Evolutionary conservation across 352 stramenopile genomes (phyloP), one percentile per base, ranked within the genome.

Genomic region (Phytophthora palmivora): DNA sequence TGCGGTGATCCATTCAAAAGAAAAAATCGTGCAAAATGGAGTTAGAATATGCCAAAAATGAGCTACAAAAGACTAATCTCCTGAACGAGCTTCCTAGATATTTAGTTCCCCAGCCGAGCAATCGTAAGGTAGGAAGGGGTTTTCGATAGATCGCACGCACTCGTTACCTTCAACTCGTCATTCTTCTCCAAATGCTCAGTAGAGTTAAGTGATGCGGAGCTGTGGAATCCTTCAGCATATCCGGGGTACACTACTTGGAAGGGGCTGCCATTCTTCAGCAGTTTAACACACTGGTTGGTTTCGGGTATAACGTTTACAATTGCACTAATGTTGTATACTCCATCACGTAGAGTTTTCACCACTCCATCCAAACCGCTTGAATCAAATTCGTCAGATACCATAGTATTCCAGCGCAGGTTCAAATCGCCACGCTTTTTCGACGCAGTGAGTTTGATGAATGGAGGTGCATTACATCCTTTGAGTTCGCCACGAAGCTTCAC

Each of bases 281-380:
- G 37, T 16, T 43, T 4, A 3, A 34, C 10, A 14, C 11, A 14
- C 7, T 14, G 7, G 30, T 34, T 34, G 30, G 6, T 9, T 7
- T 2, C 30, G 30, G 30, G 3, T 7, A 7, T 2, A 4, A 7
- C 7, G 16, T 6, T 43, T 9, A 55, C 32, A 22, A 30, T 34
- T 33, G 5, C 47, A 4, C 14, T 12, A 9, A 55, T 14, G 32
- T 19, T 44, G 47, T 55, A 55, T 22, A 55, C 18, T 18, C 47
- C 47, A 6, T 14, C 18, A 22, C 32, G 14, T 0, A 11, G n/a
- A 34, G 26, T 21, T 43, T n/a, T 33, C 8, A 56, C 36, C 6
- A 1, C n/a, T n/a, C 48, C 48, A 45, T 56, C 48, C 1, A 8
- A 3, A 7, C 22, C 42, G 14, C 0, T 14, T 4, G 14, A 11